These are phyloP conservation scores for Capsella rubella DNA, from an alignment of 441 rosid genomes.

Conservation along the genomic window DNA sequence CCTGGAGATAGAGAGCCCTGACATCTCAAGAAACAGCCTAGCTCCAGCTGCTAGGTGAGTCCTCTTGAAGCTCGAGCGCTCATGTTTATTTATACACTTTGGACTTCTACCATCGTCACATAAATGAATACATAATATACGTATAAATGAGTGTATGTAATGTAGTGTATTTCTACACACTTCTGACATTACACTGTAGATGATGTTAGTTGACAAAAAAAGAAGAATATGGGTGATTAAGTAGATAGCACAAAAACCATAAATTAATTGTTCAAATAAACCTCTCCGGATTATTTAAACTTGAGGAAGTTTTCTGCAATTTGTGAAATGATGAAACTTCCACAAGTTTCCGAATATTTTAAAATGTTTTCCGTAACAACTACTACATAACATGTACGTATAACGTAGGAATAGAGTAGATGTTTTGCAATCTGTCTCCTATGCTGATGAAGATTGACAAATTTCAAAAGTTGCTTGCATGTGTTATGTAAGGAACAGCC, in stretches of 20 bases:
- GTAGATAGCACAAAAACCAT: not conserved
- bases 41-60: slow-evolving; percentile 79
- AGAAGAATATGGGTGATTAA: not conserved
- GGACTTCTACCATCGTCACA: not conserved
- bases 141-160: slow-evolving; percentile 20
- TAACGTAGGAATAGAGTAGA: too few relatives aligned
- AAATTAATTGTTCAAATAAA: too few relatives aligned
- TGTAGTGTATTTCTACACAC: slow-evolving; percentile 2
- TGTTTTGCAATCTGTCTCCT: not conserved
- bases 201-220: slow-evolving; percentile 5
- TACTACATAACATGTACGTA: too few relatives aligned
- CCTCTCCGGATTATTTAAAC: too few relatives aligned
- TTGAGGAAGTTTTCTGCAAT: too few relatives aligned
- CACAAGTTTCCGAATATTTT: too few relatives aligned
- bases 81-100: not conserved
- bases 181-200: slow-evolving; percentile 10
- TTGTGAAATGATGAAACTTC: too few relatives aligned
- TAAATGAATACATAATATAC: slow-evolving; percentile 3
- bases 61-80: slow-evolving; percentile 21
- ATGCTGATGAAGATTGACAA: not conserved
- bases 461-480: not conserved
- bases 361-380: too few relatives aligned
- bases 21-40: slow-evolving; percentile 69
- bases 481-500: not conserved
- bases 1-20: slow-evolving; percentile 88